Base-by-base conservation (phyloP, 139 green algal genomes). In the Volvox africanus region DNA sequence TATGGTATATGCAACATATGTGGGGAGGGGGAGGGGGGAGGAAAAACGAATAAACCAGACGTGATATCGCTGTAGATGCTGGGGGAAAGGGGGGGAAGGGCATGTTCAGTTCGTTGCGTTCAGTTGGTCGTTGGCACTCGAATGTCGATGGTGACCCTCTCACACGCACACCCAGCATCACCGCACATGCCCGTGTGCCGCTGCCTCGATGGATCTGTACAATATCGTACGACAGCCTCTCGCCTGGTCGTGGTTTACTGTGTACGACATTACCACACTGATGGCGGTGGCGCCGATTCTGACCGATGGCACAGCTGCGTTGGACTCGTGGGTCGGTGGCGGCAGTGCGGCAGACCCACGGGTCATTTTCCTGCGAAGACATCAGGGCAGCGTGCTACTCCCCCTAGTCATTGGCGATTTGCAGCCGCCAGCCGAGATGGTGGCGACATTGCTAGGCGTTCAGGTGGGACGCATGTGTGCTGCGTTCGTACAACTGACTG, bases 371-470 rank as follows among this genome's bases (percentile, higher is more conserved):
- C 44, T 90, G n/a, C 73, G 71, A 1, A 50, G 21, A 0, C 19
- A 90, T 32, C 19, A 37, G 20, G 86, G 71, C 73, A 71, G 36
- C 9, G 73, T 90, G 86, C 86, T 90, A 50, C 73, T 90, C 21
- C 86, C 86, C 21, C n/a, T 90, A 55, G 44, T 55, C 35, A 33
- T 90, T 0, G 86, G 86, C 19, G 73, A 30, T 32, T 22, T 36
- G n/a, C 22, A 17, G 11, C 19, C 22, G 37, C 22, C 32, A 6
- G 86, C 86, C 30, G 86, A 62, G 50, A 14, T 19, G 50, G 50
- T 90, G 73, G 71, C 73, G 44, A 32, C 33, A 30, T 24, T 83
- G 50, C 44, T 90, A 69, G 50, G 86, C 5, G 50, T 65, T 71
- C 85, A 73, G 85, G 85, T 89, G 37, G 44, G 44, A n/a, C 44